Percentiles rank a stretch among this genome's conserved stretches.
phyloP scores from a whole-genome alignment of 495 filamentous ascomycete species.

The Penicillium herquei region DNA sequence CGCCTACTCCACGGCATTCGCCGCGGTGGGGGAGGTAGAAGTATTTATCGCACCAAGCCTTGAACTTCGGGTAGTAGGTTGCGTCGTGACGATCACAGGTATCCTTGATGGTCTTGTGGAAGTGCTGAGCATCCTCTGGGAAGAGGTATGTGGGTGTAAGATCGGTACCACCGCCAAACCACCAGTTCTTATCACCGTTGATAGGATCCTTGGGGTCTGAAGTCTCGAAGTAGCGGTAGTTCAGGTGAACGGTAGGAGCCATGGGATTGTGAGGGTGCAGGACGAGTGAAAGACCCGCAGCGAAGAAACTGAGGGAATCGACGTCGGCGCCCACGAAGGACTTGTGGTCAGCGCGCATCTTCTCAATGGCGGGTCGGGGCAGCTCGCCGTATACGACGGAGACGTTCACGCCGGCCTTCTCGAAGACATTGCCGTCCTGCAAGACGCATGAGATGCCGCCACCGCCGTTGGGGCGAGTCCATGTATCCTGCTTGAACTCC shows the following conservation, averaged over 20 bases:
- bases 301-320: conserved; percentile 88
- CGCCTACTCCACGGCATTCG: conserved; percentile 87
- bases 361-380: conserved; percentile 79
- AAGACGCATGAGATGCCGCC: conserved; percentile 87
- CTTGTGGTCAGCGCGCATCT: conserved; percentile 96
- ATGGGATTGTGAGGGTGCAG: conserved; percentile 92
- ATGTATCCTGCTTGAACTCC: conserved; percentile 78
- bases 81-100: conserved; percentile 93
- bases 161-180: conserved; percentile 96
- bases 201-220: conserved; percentile 55
- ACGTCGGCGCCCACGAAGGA: conserved; percentile 71
- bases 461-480: conserved; percentile 84
- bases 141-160: conserved; percentile 93
- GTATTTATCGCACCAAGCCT: conserved; percentile 98
- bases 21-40: conserved; percentile 89
- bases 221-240: conserved; percentile 99
- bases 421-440: conserved; percentile 94
- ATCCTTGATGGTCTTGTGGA: conserved; percentile 90
- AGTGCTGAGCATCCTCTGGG: conserved; percentile 94
- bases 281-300: conserved; percentile 87
- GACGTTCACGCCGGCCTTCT: conserved; percentile 96
- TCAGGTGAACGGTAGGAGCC: conserved; percentile 96
- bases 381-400: conserved; percentile 92
- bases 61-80: conserved; percentile 91
- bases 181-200: conserved; percentile 80